Evolutionary conservation across 2,329 filamentous ascomycete genomes (phyloP), one percentile per base, ranked within the genome.

Genomic region (Davidsoniella neocaledoniae): DNA sequence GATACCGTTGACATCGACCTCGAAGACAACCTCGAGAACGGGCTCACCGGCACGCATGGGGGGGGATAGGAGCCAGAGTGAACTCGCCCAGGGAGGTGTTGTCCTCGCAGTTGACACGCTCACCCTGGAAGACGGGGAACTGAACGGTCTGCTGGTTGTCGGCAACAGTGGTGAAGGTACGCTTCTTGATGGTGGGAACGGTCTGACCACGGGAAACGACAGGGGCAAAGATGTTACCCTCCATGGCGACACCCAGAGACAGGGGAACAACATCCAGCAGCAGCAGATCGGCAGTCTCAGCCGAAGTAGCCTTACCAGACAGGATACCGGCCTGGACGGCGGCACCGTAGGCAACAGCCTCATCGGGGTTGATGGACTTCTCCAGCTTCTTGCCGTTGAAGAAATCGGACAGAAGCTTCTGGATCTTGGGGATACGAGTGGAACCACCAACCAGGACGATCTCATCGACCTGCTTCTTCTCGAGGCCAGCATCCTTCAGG

Each of bases 361-460:
- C 91, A 66, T 98, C 91, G 62, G 91, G 91, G 80, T 98, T 98
- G 76, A 96, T 96, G 76, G 85, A 91, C 78, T 95, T 96, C 80
- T 96, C 90, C 59, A 95, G 86, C 83, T 98, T 95, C 86, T 98
- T 98, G 71, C 88, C 88, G 67, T 93, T 85, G 74, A 98, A 98
- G 79, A 88, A 95, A 71, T 98, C 91, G 73, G 82, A 88, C 59
- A 98, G 81, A 58, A 98, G 83, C 80, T 96, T 96, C 82, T 98
- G 91, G 68, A 98, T 94, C 68, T 82, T 81, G 64, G 91, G 91
- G 61, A 98, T 98, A 86, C 91, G 91, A 63, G 91, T 98, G 56
- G 88, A 95, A 61, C 91, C 91, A 80, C 91, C 91, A 64, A 98
- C 91, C 63, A 98, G 84, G 62, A 98, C 91, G 58, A 98, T 94